Base-by-base conservation (phyloP, 768 basidiomycete genomes). In the Russula sp. region DNA sequence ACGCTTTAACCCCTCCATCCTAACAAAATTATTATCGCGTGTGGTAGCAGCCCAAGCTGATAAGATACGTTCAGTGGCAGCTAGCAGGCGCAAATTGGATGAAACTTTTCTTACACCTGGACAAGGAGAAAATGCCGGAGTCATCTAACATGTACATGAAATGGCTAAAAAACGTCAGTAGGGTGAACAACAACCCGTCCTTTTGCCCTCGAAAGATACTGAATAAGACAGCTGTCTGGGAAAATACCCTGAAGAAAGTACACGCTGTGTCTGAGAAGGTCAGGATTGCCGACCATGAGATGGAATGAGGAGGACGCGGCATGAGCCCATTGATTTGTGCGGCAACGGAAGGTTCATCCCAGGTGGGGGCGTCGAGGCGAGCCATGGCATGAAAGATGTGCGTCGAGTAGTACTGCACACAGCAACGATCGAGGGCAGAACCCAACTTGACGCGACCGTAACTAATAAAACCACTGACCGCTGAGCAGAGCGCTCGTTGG, bases 331-430 rank as follows among this genome's bases (percentile, higher is more conserved):
- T 82, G 25, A 91, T 74, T 65, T 88, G 88, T 25, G 81, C 76
- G 65, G 85, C 83, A 8, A 90, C 76, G 5, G 79, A 78, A 6
- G 85, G 78, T 70, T 90, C 86, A 55, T 85, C 80, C 63, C 82
- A 90, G 0, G 89, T 89, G 3, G 88, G 87, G 1, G 90, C 77
- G 70, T 92, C 89, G 48, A 92, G 79, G 10, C 89, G 81, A 34
- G 81, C 82, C 70, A 86, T 79, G 11, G 86, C 83, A 20, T 76
- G 76, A 70, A 89, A 90, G 58, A 82, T 81, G 64, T 85, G 85
- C 11, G 80, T 70, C 2, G 85, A 77, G 69, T 86, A 90, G 70
- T 80, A 79, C 60, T 75, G 79, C 66, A 82, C 83, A 67, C 89
- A 83, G 36, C 81, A 77, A 18, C 70, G 70, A 65, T 84, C 82